Percentiles rank a stretch among this genome's conserved stretches.
phyloP scores from a whole-genome alignment of 495 filamentous ascomycete genomes.

The Ramalina intermedia region DNA sequence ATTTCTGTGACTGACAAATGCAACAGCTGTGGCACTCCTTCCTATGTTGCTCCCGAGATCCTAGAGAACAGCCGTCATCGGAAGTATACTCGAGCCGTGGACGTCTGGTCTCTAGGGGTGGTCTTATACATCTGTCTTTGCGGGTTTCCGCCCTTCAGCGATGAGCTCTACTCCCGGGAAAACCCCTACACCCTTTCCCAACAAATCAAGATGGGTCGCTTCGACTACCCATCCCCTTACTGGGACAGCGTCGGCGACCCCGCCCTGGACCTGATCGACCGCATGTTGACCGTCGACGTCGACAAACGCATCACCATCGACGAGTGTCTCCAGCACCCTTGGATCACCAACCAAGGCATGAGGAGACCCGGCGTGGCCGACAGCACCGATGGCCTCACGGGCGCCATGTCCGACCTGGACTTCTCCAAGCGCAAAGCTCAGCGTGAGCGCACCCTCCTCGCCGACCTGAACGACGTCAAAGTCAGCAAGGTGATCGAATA shows the following conservation, averaged over 20 bases:
- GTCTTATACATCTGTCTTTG: slow-evolving; percentile 99
- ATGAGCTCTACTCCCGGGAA: slow-evolving; percentile 65
- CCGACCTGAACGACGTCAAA: slow-evolving; percentile 64
- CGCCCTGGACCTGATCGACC: slow-evolving; percentile 85
- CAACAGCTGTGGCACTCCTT: slow-evolving; percentile 74
- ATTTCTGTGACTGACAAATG: background rate
- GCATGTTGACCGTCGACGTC: slow-evolving; percentile 81
- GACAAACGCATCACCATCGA: slow-evolving; percentile 76
- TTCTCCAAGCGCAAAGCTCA: slow-evolving; percentile 67
- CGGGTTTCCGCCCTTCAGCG: slow-evolving; percentile 93
- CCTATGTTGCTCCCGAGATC: slow-evolving; percentile 94
- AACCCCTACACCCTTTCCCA: slow-evolving; percentile 81
- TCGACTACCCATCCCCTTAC: slow-evolving; percentile 93
- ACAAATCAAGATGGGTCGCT: slow-evolving; percentile 75
- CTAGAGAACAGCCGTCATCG: slow-evolving; percentile 61
- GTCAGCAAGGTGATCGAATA: slow-evolving; percentile 46
- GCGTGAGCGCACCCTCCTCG: slow-evolving; percentile 74
- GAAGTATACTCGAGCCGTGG: slow-evolving; percentile 87
- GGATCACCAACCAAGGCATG: slow-evolving; percentile 44
- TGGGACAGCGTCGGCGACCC: slow-evolving; percentile 89
- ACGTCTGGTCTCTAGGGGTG: slow-evolving; percentile 94
- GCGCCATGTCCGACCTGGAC: slow-evolving; percentile 64
- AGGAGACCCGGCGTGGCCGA: slow-evolving; percentile 45
- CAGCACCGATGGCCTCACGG: slow-evolving; percentile 85
- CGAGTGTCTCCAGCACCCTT: slow-evolving; percentile 82